Base-by-base conservation (phyloP, 805 yeast species). In the Dipodascus albidus region DNA sequence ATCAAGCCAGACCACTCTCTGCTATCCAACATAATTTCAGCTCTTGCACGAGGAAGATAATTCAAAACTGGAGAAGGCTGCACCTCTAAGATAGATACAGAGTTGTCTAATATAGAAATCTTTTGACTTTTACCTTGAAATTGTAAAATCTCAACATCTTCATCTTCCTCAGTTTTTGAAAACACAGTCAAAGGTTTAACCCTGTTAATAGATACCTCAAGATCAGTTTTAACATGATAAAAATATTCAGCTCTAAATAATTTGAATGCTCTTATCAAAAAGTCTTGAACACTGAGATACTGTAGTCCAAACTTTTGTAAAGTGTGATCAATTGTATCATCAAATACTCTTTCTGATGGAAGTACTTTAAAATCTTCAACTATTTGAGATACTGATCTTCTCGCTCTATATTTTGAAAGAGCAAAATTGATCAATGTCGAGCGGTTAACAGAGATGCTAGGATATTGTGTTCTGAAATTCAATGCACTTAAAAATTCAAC, bases 1-100 rank as follows among this genome's bases (percentile, higher is more conserved):
- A 52, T 38, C 50, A 67, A 24, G 2, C 56, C 23, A 20, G 62
- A 66, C 70, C 70, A 67, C 41, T 62, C 69, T 15, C 55, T 50
- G 17, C 61, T 48, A 21, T 62, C 61, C 17, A 65, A 38, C 21
- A 38, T 49, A 14, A 62, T 50, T 51, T 67, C 69, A 15, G 59
- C 58, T 11, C 58, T 57, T 3, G 66, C 65, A 50, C 48, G 50
- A 2, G 61, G 52, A 22, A 67, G 68, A 35, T 44, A 50, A 3
- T 41, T 38, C 47, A 55, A 56, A n/a, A 67, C 61, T 11, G 27
- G 33, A 2, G 67, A 62, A 19, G 61, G 60, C 2, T 58, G 58
- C 1, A 55, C 55, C 4, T 57, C 58, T 2, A 64, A 33, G 4
- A 66, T 53, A 1, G 9, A 44, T 21, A 62, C 24, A 14, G 59